Base-by-base conservation (phyloP, 1,284 basidiomycete genomes). In the Hemileia vastatrix region DNA sequence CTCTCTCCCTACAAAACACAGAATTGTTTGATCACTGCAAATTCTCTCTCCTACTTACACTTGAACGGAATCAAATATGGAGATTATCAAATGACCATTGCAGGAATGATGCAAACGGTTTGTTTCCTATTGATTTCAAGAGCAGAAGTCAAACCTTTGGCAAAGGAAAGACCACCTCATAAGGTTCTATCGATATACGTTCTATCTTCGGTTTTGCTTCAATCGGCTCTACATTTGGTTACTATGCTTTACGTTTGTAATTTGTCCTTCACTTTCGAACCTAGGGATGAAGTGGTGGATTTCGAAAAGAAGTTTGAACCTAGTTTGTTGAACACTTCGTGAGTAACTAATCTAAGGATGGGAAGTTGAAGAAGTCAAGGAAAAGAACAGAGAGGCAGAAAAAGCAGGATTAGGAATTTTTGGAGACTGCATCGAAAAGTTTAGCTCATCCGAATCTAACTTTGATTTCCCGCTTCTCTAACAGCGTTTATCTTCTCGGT, bases 51-150 rank as follows among this genome's bases (percentile, higher is more conserved):
- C 53, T 71, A 73, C 31, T 61, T 72, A 33, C 71, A 74, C 43
- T 64, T 75, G 40, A 72, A 73, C 27, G 72, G 72, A 6, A 72
- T 75, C 67, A 73, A 73, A 27, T 43, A 50, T 52, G 72, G 72
- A 47, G 73, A 75, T 57, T 73, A 75, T 57, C 73, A 75, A 57
- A 65, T 70, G 53, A 73, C 73, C 9, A 74, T 75, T 50, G n/a
- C n/a, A n/a, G n/a, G 50, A n/a, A n/a, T n/a, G n/a, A n/a, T n/a
- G n/a, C n/a, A n/a, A n/a, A n/a, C 54, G 8, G 72, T 72, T 9
- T 74, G 72, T 66, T 74, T 75, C 68, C 60, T 74, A 48, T 73
- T 72, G 66, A 73, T 75, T 33, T 71, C 70, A 33, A 64, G 72
- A 1, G 73, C 72, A 1, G 65, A 72, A 64, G 48, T 50, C n/a